Conservation (phyloP, 1,284 basidiomycete genomes). For the Ustilago lituana region DNA sequence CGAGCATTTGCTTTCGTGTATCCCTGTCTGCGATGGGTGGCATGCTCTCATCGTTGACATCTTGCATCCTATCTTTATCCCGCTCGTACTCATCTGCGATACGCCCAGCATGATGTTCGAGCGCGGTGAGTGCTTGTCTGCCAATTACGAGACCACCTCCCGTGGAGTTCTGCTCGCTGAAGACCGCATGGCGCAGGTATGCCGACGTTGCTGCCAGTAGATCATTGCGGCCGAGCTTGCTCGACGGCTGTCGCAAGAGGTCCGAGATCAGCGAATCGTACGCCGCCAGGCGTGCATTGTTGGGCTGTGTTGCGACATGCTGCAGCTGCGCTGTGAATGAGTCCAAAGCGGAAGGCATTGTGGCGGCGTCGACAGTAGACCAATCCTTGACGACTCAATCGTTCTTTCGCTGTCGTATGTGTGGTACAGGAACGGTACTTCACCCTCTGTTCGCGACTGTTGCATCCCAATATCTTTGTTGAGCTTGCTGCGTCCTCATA, state of each 20-base stretch:
- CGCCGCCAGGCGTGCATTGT: conserved; percentile 19
- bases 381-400: not conserved
- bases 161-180: conserved; percentile 73
- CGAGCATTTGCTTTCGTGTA: conserved; percentile 72
- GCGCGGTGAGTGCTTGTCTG: conserved; percentile 82
- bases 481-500: not conserved
- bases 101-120: conserved; percentile 70
- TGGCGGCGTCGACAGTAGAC: not conserved
- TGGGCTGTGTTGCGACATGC: conserved; percentile 37
- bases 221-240: conserved; percentile 15
- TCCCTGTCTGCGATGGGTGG: conserved; percentile 49
- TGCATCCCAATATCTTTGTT: no score
- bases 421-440: no score
- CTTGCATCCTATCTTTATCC: conserved; percentile 35
- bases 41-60: conserved; percentile 20
- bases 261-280: conserved; percentile 31
- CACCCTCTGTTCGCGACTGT: no score
- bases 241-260: conserved; percentile 23
- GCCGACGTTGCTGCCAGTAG: conserved; percentile 53
- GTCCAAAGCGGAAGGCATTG: conserved; percentile 21
- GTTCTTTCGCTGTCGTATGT: not conserved
- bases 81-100: conserved; percentile 73
- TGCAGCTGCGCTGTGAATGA: conserved; percentile 27
- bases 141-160: conserved; percentile 81
- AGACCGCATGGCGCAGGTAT: conserved; percentile 79